These are phyloP conservation scores for Daldinia vernicosa DNA, from an alignment of 495 filamentous ascomycete species.

Conservation along the genomic window DNA sequence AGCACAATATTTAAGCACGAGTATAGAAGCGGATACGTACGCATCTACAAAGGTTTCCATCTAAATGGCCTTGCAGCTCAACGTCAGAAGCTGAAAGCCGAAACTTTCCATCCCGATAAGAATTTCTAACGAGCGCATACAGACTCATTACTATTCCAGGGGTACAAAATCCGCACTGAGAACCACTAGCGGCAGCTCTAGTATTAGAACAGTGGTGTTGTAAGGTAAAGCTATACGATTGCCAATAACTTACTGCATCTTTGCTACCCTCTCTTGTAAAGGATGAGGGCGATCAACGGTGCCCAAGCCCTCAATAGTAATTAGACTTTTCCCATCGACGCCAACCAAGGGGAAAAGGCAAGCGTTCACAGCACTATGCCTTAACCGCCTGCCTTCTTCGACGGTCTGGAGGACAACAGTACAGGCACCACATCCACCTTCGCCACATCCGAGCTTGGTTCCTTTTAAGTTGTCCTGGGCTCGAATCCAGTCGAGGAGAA, in stretches of 20 bases:
- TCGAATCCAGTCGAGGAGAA: slow-evolving; percentile 43
- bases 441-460: slow-evolving; percentile 68
- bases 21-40: slow-evolving; percentile 19
- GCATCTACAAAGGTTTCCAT: slow-evolving; percentile 87
- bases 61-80: slow-evolving; percentile 77
- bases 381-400: slow-evolving; percentile 77
- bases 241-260: slow-evolving; percentile 48
- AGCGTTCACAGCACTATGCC: slow-evolving; percentile 83
- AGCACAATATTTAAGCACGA: not conserved
- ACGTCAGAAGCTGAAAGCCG: slow-evolving; percentile 55
- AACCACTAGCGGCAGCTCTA: slow-evolving; percentile 50
- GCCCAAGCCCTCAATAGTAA: slow-evolving; percentile 88
- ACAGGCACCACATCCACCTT: slow-evolving; percentile 89
- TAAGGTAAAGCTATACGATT: not conserved
- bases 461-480: slow-evolving; percentile 38
- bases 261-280: slow-evolving; percentile 80
- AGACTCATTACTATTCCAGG: slow-evolving; percentile 91
- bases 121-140: slow-evolving; percentile 78
- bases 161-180: slow-evolving; percentile 77
- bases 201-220: slow-evolving; percentile 2
- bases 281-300: slow-evolving; percentile 80
- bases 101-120: slow-evolving; percentile 56
- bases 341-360: slow-evolving; percentile 84
- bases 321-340: slow-evolving; percentile 91
- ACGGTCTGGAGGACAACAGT: slow-evolving; percentile 86